A percentile compares a stretch with the other conserved stretches of the same genome.
These are phyloP conservation scores for Exophiala dermatitidis DNA, from an alignment of 2,329 filamentous ascomycete genomes.

Conservation along the genomic window DNA sequence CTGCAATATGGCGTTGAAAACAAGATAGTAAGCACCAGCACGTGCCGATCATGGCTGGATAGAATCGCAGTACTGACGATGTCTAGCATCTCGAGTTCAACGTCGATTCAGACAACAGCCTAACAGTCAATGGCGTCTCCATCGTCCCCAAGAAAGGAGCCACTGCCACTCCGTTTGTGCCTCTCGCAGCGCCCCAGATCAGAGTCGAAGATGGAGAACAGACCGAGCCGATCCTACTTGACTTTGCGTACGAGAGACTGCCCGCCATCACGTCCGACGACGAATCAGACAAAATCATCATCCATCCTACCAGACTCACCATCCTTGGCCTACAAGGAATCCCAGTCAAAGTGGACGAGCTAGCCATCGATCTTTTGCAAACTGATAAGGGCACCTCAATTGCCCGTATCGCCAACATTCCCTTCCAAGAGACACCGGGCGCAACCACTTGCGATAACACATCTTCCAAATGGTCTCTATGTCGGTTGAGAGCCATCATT, in stretches of 20 bases:
- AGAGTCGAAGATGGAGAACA: slow-evolving; percentile 31
- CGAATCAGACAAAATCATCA: slow-evolving; percentile 31
- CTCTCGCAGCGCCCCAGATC: slow-evolving; percentile 20
- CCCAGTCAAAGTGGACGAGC: slow-evolving; percentile 40
- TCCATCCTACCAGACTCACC: slow-evolving; percentile 40
- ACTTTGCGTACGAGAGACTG: slow-evolving; percentile 39
- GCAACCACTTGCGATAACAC: slow-evolving; percentile 29
- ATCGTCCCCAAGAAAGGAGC: slow-evolving; percentile 10
- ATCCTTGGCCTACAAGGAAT: slow-evolving; percentile 38
- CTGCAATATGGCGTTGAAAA: slow-evolving; percentile 19
- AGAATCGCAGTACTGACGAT: slow-evolving; percentile 7
- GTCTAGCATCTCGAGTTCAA: slow-evolving; percentile 22
- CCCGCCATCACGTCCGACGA: slow-evolving; percentile 27
- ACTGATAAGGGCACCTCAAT: slow-evolving; percentile 34
- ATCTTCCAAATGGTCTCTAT: slow-evolving; percentile 37
- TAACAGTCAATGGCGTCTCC: slow-evolving; percentile 23
- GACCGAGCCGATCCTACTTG: slow-evolving; percentile 35
- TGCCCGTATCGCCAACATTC: slow-evolving; percentile 30
- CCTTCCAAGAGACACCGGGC: slow-evolving; percentile 33
- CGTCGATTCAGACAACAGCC: slow-evolving; percentile 10
- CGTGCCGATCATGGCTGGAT: background rate
- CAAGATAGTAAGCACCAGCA: slow-evolving; percentile 21
- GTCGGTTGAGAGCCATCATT: slow-evolving; percentile 37
- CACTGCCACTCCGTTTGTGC: slow-evolving; percentile 9
- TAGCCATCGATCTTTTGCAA: slow-evolving; percentile 37